A percentile compares a stretch with the other conserved stretches of the same genome.
Evolutionary conservation across 2,329 filamentous ascomycete genomes (phyloP).

Genomic region (Parafenestella ontariensis): DNA sequence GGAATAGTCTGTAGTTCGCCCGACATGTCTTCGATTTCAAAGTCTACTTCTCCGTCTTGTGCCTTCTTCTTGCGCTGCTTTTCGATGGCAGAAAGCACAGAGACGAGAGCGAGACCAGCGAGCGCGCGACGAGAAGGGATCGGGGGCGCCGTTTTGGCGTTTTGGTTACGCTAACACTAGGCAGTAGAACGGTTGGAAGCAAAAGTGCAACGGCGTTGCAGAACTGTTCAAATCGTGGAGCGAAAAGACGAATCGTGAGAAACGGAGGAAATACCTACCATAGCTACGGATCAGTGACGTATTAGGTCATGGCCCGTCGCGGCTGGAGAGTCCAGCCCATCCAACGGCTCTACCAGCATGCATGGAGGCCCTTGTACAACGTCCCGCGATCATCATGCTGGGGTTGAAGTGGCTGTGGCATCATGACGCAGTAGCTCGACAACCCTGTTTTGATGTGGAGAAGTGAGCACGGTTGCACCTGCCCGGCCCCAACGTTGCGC

Average conservation of each 20-base stretch:
- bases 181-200: conserved; percentile 8
- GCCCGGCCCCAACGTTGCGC: conserved; percentile 13
- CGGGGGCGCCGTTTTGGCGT: conserved; percentile 40
- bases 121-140: conserved; percentile 41
- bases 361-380: conserved; percentile 30
- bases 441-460: conserved; percentile 31
- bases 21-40: conserved; percentile 44
- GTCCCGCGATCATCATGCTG: conserved; percentile 22
- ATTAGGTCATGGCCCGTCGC: conserved; percentile 10
- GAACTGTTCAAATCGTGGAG: background rate
- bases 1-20: conserved; percentile 55
- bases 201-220: background rate
- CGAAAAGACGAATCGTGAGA: conserved; percentile 10
- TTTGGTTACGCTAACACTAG: background rate
- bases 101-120: conserved; percentile 44
- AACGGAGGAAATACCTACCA: conserved; percentile 12
- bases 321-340: conserved; percentile 10
- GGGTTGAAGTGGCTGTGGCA: conserved; percentile 10
- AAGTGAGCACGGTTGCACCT: conserved; percentile 15
- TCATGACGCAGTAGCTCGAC: conserved; percentile 26
- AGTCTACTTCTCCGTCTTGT: conserved; percentile 10
- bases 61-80: conserved; percentile 38
- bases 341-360: conserved; percentile 16
- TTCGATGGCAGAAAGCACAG: conserved; percentile 43
- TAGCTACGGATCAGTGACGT: conserved; percentile 22